These are phyloP conservation scores for Schizochytrium sp. DNA, from an alignment of 108 stramenopile species.

Conservation along the genomic window DNA sequence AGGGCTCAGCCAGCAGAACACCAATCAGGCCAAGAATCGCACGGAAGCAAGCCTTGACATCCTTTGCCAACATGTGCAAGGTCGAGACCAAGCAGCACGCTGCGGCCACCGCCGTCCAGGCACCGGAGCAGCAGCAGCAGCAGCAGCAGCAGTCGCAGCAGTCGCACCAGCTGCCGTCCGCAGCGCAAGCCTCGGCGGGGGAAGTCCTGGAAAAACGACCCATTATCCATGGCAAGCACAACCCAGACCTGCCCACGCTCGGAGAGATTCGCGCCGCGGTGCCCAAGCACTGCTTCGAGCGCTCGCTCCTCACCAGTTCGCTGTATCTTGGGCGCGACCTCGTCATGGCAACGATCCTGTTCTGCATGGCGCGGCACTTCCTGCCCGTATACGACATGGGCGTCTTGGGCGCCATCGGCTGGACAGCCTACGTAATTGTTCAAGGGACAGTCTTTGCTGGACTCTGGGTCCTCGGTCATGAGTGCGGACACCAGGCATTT, in stretches of 20 bases:
- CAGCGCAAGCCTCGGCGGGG: too few relatives aligned
- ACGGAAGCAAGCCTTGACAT: too few relatives aligned
- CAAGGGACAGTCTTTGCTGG: slow-evolving; percentile 93
- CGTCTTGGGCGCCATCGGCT: slow-evolving; percentile 59
- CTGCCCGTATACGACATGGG: slow-evolving; percentile 66
- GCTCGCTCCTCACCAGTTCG: slow-evolving; percentile 71
- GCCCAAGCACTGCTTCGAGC: slow-evolving; percentile 85
- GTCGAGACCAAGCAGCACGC: too few relatives aligned
- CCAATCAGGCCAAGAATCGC: too few relatives aligned
- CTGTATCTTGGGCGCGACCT: slow-evolving; percentile 70
- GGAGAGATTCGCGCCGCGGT: slow-evolving; percentile 79
- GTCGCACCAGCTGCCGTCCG: too few relatives aligned
- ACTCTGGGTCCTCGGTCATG: slow-evolving; percentile 97
- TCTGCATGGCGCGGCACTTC: slow-evolving; percentile 54
- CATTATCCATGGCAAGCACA: too few relatives aligned
- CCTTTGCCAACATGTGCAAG: too few relatives aligned
- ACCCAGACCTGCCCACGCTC: slow-evolving; percentile 61
- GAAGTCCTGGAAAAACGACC: too few relatives aligned
- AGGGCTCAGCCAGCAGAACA: too few relatives aligned
- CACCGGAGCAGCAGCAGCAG: too few relatives aligned
- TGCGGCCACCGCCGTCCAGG: too few relatives aligned
- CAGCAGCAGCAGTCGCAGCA: too few relatives aligned
- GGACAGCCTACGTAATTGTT: slow-evolving; percentile 88
- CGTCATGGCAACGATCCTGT: slow-evolving; percentile 64
- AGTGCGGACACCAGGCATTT: slow-evolving; percentile 97